Evolutionary conservation across 768 basidiomycete species (phyloP), one percentile per base, ranked within the genome.

Genomic region (Clitopilus hobsonii): DNA sequence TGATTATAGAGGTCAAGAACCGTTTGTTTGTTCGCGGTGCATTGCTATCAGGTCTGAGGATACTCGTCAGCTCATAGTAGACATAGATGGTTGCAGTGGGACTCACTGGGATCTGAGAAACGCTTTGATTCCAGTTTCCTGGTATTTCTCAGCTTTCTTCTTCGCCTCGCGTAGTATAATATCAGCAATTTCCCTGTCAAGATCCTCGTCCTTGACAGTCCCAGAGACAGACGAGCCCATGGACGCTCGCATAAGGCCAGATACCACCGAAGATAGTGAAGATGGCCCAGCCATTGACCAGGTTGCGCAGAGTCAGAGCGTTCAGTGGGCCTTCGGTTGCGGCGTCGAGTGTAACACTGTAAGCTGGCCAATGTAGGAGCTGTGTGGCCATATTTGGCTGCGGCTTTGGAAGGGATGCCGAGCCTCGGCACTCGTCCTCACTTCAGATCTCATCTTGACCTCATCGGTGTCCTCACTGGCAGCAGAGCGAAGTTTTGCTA

Each of bases 131-230:
- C 94, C 94, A 24, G 88, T 77, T 63, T 87, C 82, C 52, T 76
- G 72, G 67, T 94, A 98, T 55, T 73, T 78, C 63, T 89, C 84
- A 28, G 93, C 93, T 70, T 94, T 91, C 76, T 87, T 86, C 74
- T 91, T 93, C 1, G 97, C 96, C 69, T 98, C 97, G 60, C 83
- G 86, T 36, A 98, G 82, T 51, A 99, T 87, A 54, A 98, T 81
- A 51, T 94, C 89, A 1, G 93, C 93, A 25, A 99, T 92, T 64
- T 92, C 91, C 45, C 84, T 81, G 71, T 98, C 96, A 47, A 98
- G 82, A 63, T 97, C 92, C 18, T 88, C 88, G 65, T 96, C 91
- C 11, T 81, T 78, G 26, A 91, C 82, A 1, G 74, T 72, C 53
- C 69, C 66, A 5, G 84, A 62, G 1, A 88, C 72, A 0, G 89